A percentile compares a stretch with the other conserved stretches of the same genome.
phyloP scores from a whole-genome alignment of 2,329 filamentous ascomycete genomes.

The Phialophora macrospora region DNA sequence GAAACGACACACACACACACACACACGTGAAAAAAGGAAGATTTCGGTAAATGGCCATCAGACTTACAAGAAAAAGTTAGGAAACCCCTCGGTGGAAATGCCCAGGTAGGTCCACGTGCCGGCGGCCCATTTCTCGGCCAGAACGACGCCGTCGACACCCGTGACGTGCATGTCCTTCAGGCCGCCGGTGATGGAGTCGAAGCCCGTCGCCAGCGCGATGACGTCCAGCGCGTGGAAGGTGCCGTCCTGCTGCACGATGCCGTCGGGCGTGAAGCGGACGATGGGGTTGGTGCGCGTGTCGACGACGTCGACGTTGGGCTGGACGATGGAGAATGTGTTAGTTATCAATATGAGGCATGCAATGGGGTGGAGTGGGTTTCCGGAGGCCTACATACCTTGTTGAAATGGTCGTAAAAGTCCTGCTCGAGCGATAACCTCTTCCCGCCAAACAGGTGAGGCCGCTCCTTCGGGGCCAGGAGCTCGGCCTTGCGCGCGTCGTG shows the following conservation, averaged over 20 bases:
- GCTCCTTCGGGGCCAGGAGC: slow-evolving; percentile 58
- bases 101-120: slow-evolving; percentile 50
- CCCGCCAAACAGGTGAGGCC: slow-evolving; percentile 60
- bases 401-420: slow-evolving; percentile 58
- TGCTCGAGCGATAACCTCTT: slow-evolving; percentile 58
- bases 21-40: no score
- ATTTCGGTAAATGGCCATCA: no score
- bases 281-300: slow-evolving; percentile 52
- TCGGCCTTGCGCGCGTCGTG: slow-evolving; percentile 56
- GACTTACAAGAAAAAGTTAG: slow-evolving; percentile 52
- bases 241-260: slow-evolving; percentile 50
- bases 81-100: slow-evolving; percentile 48
- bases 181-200: slow-evolving; percentile 50
- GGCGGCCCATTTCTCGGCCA: slow-evolving; percentile 46
- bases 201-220: slow-evolving; percentile 51
- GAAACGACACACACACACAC: no score
- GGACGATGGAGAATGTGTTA: no score
- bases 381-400: no score
- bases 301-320: slow-evolving; percentile 54
- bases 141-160: slow-evolving; percentile 44
- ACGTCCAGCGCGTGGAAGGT: slow-evolving; percentile 48
- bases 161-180: slow-evolving; percentile 49
- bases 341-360: no score
- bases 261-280: slow-evolving; percentile 45
- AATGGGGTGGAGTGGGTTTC: no score